phyloP scores from a whole-genome alignment of 768 basidiomycete species.

The Collybia sp. region DNA sequence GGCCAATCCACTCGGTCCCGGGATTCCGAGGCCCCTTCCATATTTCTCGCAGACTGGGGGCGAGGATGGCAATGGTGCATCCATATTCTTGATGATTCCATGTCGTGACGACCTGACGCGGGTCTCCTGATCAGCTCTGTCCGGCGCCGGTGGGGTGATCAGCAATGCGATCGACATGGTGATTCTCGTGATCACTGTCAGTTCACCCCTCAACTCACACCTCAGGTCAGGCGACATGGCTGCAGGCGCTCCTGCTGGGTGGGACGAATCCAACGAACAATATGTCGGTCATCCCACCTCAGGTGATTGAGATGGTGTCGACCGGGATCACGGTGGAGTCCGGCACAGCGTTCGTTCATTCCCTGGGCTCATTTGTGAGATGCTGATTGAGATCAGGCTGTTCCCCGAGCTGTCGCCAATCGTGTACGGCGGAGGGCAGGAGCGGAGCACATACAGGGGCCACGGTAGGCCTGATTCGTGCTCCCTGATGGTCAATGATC shows the following conservation, averaged over 20 bases:
- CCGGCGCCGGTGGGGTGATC: slow-evolving; percentile 18
- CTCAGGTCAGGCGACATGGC: slow-evolving; percentile 11
- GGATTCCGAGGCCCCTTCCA: slow-evolving; percentile 1
- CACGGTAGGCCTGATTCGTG: slow-evolving; percentile 8
- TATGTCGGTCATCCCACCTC: slow-evolving; percentile 11
- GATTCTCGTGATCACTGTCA: background rate
- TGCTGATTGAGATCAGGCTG: background rate
- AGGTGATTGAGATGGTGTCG: slow-evolving; percentile 11
- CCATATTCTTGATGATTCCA: background rate
- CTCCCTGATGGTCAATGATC: background rate
- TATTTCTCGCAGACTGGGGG: slow-evolving; percentile 9
- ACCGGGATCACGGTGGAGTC: slow-evolving; percentile 12
- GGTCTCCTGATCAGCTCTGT: slow-evolving; percentile 9
- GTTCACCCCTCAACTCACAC: no score
- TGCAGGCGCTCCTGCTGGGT: slow-evolving; percentile 11
- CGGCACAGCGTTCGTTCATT: slow-evolving; percentile 5
- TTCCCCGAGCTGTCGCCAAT: slow-evolving; percentile 10
- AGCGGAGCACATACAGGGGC: slow-evolving; percentile 12
- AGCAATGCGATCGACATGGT: slow-evolving; percentile 13
- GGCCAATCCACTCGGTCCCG: background rate
- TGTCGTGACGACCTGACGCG: background rate
- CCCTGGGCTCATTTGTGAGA: background rate
- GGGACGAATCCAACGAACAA: slow-evolving; percentile 15
- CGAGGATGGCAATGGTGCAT: slow-evolving; percentile 12
- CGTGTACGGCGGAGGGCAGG: slow-evolving; percentile 18